Evolutionary conservation across 2,329 filamentous ascomycete genomes (phyloP), one percentile per base, ranked within the genome.

Genomic region (Zasmidium citrigriseum): DNA sequence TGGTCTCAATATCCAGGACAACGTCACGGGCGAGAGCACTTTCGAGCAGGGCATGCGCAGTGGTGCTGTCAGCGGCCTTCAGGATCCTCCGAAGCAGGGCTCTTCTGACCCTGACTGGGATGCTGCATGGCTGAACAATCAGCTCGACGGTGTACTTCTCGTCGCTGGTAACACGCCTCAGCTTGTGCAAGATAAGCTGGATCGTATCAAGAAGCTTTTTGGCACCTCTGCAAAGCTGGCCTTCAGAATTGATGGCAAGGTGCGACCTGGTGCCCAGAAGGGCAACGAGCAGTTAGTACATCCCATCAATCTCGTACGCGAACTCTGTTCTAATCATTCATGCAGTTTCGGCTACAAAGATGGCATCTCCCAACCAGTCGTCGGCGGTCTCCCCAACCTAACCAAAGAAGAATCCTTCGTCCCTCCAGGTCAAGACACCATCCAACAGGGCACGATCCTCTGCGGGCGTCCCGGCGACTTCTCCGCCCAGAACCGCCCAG

Each of bases 261-360:
- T 70, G 11, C 67, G 75, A 2, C 74, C 75, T 9, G 73, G 70
- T 12, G 63, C 67, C 10, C 66, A 73, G 48, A 64, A 67, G 21
- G 75, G 74, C 9, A 74, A 76, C 46, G 75, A 76, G 50, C 75
- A 77, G 74, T 75, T 57, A 65, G 71, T 64, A 10, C 27, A 34
- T 7, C 27, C 27, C 14, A 14, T 14, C 4, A 25, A 9, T 21
- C 4, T 44, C 9, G 18, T 11, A 52, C 10, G 9, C 7, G 29
- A 22, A 22, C 11, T 22, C 2, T 2, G n/a, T 41, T 16, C 4
- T 60, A 34, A 58, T 34, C 4, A 20, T 21, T n/a, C n/a, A 21
- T 27, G 12, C 47, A 76, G 74, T 65, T 80, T 80, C 56, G 78
- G 77, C 1, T 80, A 76, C 59, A 59, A 72, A 21, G 77, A 80